Percentiles rank a stretch among this genome's conserved stretches.
phyloP scores from a whole-genome alignment of 2,329 filamentous ascomycete genomes.

The Calonectria fujianensis region DNA sequence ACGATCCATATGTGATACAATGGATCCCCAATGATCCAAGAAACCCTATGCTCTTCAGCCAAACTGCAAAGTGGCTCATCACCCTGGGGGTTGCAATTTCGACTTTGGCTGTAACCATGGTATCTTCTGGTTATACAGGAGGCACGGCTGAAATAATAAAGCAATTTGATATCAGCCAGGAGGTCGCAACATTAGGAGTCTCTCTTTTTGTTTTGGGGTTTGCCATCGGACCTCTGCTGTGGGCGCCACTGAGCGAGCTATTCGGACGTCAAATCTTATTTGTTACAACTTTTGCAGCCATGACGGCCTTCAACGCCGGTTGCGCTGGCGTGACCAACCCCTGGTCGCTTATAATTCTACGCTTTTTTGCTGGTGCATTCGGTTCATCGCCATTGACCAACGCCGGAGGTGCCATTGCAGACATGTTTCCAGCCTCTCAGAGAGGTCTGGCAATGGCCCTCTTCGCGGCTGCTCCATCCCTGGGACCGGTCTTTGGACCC shows the following conservation, averaged over 20 bases:
- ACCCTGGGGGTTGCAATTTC: neutral
- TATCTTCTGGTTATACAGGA: conserved; percentile 3
- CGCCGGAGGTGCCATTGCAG: conserved; percentile 77
- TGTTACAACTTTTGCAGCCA: neutral
- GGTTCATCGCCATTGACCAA: conserved; percentile 78
- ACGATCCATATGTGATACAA: conserved; percentile 7
- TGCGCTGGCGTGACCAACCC: neutral
- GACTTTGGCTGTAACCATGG: neutral
- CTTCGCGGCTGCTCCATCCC: neutral
- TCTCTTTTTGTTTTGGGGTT: conserved; percentile 3
- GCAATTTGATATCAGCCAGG: neutral
- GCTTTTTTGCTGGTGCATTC: conserved; percentile 80
- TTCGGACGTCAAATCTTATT: neutral
- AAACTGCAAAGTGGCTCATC: neutral
- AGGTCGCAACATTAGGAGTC: neutral
- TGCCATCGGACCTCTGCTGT: neutral
- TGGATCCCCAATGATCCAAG: conserved; percentile 18
- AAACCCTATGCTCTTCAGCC: conserved; percentile 12
- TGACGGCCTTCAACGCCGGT: conserved; percentile 10
- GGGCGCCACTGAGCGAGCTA: neutral
- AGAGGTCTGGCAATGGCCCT: conserved; percentile 7
- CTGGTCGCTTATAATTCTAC: conserved; percentile 73
- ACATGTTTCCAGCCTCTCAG: conserved; percentile 63
- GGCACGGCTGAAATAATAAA: neutral
- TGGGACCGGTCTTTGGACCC: neutral